Evolutionary conservation across 1,284 basidiomycete genomes (phyloP).

Genomic region (Phellinidium pouzarii): DNA sequence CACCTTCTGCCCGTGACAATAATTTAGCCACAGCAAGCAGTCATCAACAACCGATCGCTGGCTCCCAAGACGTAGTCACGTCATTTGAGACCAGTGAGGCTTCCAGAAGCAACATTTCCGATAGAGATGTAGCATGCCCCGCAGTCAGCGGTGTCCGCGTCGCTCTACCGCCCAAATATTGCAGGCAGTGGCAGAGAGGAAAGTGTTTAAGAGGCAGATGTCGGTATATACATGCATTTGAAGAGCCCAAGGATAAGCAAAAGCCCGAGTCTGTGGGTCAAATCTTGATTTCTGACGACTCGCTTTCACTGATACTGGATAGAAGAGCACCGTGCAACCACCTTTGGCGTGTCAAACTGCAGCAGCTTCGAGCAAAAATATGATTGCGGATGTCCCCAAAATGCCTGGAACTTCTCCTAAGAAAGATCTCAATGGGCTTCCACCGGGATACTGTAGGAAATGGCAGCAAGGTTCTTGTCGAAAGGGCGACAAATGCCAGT

Average conservation of each 20-base stretch:
- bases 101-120: too few species aligned
- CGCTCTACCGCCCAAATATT: neutral
- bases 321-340: neutral
- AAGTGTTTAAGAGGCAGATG: neutral
- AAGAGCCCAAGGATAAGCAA: neutral
- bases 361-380: neutral
- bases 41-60: too few species aligned
- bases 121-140: neutral
- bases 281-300: neutral
- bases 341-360: neutral
- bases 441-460: neutral
- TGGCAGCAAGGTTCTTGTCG: neutral
- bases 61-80: too few species aligned
- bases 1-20: too few species aligned
- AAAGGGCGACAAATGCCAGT: neutral
- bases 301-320: neutral
- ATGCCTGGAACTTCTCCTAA: neutral
- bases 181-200: neutral
- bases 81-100: too few species aligned
- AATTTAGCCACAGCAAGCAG: too few species aligned
- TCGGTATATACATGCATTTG: neutral
- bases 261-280: neutral
- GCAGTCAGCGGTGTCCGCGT: neutral
- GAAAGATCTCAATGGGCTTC: neutral
- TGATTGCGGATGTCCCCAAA: neutral